phyloP scores from a whole-genome alignment of 139 green algal species.

The Chlamydomonas schloesseri region DNA sequence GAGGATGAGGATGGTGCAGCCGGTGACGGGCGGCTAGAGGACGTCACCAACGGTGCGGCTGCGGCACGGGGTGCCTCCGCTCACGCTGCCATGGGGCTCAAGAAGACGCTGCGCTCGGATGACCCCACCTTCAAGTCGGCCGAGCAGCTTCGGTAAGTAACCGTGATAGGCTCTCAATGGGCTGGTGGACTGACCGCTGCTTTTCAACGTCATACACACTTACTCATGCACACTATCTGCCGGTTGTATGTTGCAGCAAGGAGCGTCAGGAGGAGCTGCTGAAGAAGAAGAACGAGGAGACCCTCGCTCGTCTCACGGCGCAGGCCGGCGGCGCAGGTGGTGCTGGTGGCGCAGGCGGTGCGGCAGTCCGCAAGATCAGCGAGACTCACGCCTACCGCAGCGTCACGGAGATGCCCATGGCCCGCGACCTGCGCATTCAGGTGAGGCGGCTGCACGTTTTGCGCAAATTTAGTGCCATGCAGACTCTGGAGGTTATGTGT shows the following conservation, averaged over 20 bases:
- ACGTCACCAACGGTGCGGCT: slow-evolving; percentile 60
- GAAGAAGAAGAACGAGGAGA: slow-evolving; percentile 88
- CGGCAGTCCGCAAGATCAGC: slow-evolving; percentile 56
- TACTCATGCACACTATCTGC: no score
- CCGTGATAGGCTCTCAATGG: no score
- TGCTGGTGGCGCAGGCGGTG: not conserved
- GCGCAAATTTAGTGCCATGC: no score
- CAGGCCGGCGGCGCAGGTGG: slow-evolving; percentile 32
- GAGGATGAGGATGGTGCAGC: slow-evolving; percentile 58
- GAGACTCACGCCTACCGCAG: slow-evolving; percentile 85
- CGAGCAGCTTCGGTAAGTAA: slow-evolving; percentile 75
- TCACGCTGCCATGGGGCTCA: slow-evolving; percentile 21
- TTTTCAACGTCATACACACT: no score
- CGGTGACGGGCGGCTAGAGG: slow-evolving; percentile 54
- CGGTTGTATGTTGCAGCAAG: no score
- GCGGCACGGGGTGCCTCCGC: not conserved
- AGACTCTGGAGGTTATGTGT: no score
- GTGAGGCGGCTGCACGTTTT: no score
- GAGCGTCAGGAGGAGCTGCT: slow-evolving; percentile 89
- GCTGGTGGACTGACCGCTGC: no score
- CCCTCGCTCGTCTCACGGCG: slow-evolving; percentile 74
- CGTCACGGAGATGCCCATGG: slow-evolving; percentile 78
- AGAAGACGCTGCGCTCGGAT: slow-evolving; percentile 81
- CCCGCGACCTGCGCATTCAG: slow-evolving; percentile 78
- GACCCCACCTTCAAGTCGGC: slow-evolving; percentile 79